A percentile compares a stretch with the other conserved stretches of the same genome.
These are phyloP conservation scores for Penicillium turbatum DNA, from an alignment of 495 filamentous ascomycete genomes.

Conservation along the genomic window DNA sequence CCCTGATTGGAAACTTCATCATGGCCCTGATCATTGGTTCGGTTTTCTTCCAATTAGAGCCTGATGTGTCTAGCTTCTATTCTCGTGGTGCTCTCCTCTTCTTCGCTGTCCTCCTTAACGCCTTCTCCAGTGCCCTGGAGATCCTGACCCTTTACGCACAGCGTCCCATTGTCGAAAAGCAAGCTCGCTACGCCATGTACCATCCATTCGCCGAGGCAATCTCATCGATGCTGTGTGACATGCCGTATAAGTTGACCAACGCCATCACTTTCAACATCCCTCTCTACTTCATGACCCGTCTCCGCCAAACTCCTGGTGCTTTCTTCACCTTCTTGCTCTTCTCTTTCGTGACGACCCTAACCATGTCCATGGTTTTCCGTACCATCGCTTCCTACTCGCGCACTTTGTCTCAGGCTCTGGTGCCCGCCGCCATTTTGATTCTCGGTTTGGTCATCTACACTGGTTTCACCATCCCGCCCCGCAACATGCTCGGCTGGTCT, in stretches of 20 bases:
- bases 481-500: conserved; percentile 53
- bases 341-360: conserved; percentile 51
- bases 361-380: conserved; percentile 58
- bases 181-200: conserved; percentile 63
- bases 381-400: conserved; percentile 49
- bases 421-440: conserved; percentile 48
- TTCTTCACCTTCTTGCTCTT: conserved; percentile 64
- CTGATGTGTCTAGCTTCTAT: conserved; percentile 69
- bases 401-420: conserved; percentile 50
- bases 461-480: conserved; percentile 49
- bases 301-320: conserved; percentile 41
- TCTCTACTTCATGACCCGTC: conserved; percentile 58
- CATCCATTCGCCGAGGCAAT: conserved; percentile 61
- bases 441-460: conserved; percentile 52
- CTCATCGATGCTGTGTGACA: conserved; percentile 58
- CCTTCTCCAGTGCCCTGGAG: conserved; percentile 79
- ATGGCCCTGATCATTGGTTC: conserved; percentile 83
- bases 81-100: conserved; percentile 81
- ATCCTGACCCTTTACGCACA: conserved; percentile 60
- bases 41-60: conserved; percentile 77
- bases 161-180: conserved; percentile 66
- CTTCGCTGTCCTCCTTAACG: conserved; percentile 88
- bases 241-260: conserved; percentile 53
- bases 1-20: conserved; percentile 73
- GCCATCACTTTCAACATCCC: conserved; percentile 53